Percentiles rank a stretch among this genome's conserved stretches.
These are phyloP conservation scores for Pisolithus orientalis DNA, from an alignment of 768 basidiomycete species.

Conservation along the genomic window DNA sequence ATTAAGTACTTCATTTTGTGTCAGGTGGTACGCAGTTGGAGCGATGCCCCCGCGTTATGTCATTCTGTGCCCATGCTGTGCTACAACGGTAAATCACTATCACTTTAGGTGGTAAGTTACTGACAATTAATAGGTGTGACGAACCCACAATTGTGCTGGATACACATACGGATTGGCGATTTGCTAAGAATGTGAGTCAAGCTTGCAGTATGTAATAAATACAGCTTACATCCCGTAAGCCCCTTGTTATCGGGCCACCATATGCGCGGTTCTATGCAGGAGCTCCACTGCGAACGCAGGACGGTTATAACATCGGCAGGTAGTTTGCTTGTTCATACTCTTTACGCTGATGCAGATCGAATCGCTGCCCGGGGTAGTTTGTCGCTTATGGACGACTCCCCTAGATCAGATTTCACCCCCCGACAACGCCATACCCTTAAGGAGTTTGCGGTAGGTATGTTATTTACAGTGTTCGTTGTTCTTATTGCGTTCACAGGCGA, in stretches of 20 bases:
- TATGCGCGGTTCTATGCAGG: constrained; percentile 87
- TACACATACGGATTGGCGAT: constrained; percentile 79
- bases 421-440: constrained; percentile 88
- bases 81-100: constrained; percentile 53
- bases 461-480: neutral
- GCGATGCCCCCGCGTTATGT: constrained; percentile 49
- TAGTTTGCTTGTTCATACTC: constrained; percentile 27
- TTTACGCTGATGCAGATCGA: neutral
- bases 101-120: neutral
- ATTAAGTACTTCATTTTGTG: neutral
- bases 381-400: constrained; percentile 78
- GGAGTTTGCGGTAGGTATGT: constrained; percentile 69
- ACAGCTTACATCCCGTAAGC: constrained; percentile 36
- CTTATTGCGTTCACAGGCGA: constrained; percentile 38
- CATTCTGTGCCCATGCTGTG: constrained; percentile 82
- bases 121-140: constrained; percentile 48
- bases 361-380: constrained; percentile 38
- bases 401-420: constrained; percentile 80
- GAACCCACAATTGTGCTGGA: constrained; percentile 88
- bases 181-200: constrained; percentile 66
- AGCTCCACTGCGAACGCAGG: constrained; percentile 81
- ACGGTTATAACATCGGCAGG: constrained; percentile 88
- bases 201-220: neutral
- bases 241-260: constrained; percentile 60
- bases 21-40: constrained; percentile 41